Evolutionary conservation across 1,284 basidiomycete genomes (phyloP).

Genomic region (Ceraceosorus guamensis): DNA sequence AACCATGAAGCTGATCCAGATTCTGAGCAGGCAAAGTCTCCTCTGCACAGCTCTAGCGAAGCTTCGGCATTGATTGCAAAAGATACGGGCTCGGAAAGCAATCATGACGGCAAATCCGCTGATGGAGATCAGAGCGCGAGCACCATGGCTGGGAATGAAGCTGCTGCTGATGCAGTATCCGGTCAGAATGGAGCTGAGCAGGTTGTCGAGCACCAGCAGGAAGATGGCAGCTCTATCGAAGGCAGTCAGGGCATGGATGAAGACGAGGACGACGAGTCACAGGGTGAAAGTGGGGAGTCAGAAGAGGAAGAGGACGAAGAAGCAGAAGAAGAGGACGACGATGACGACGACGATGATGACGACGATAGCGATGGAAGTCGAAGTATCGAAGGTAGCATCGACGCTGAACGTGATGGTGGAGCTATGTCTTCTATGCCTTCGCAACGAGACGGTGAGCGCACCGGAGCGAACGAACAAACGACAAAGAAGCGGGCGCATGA

Average conservation of each 20-base stretch:
- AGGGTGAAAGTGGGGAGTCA: slow-evolving; percentile 16
- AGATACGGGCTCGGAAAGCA: too few species aligned
- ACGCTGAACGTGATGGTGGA: neutral
- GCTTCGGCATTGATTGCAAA: too few species aligned
- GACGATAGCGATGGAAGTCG: neutral
- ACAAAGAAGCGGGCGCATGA: neutral
- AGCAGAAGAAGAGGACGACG: slow-evolving; percentile 9
- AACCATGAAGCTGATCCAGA: too few species aligned
- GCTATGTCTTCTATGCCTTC: neutral
- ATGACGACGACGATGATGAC: slow-evolving; percentile 13
- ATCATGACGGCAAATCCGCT: too few species aligned
- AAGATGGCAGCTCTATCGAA: too few species aligned
- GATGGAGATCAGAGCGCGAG: too few species aligned
- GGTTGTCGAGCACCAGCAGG: too few species aligned
- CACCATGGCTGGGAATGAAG: too few species aligned
- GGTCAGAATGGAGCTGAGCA: too few species aligned
- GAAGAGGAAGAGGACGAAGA: slow-evolving; percentile 11
- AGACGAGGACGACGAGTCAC: slow-evolving; percentile 22
- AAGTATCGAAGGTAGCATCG: neutral
- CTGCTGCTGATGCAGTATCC: too few species aligned
- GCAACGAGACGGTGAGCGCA: neutral
- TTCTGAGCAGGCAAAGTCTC: too few species aligned
- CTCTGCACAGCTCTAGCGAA: too few species aligned
- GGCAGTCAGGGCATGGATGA: slow-evolving; percentile 6
- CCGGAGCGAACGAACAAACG: neutral